These are phyloP conservation scores for Obelidium mucronatum DNA, from an alignment of 192 early-diverging fungal genomes.

Conservation along the genomic window DNA sequence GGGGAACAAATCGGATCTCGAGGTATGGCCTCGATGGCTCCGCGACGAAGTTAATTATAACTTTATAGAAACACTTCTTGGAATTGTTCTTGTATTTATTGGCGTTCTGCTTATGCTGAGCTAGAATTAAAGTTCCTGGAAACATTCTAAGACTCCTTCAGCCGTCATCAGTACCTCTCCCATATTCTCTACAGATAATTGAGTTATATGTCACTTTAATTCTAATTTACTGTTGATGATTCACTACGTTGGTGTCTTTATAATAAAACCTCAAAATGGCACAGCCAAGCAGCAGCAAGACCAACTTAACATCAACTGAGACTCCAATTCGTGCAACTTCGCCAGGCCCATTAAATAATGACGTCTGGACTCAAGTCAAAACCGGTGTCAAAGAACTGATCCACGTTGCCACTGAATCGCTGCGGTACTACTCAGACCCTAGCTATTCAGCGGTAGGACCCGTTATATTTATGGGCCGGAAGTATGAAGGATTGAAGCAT, in stretches of 20 bases:
- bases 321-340: background rate
- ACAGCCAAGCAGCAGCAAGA: background rate
- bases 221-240: too few species aligned
- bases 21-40: constrained; percentile 42
- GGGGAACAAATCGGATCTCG: constrained; percentile 78
- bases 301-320: background rate
- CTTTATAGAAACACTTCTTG: constrained; percentile 39
- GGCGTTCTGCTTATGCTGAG: constrained; percentile 34
- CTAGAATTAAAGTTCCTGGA: background rate
- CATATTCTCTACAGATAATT: too few species aligned
- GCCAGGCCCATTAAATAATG: background rate
- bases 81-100: constrained; percentile 40
- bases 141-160: too few species aligned
- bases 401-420: constrained; percentile 28
- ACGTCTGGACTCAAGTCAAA: constrained; percentile 30
- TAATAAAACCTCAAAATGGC: background rate
- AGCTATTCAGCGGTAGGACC: background rate
- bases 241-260: background rate
- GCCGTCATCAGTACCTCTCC: too few species aligned
- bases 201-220: too few species aligned
- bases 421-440: constrained; percentile 25
- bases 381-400: constrained; percentile 30
- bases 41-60: background rate
- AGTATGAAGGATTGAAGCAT: constrained; percentile 41
- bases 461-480: constrained; percentile 15